phyloP scores from a whole-genome alignment of 139 green algal species.

The Picochlorum sp. region DNA sequence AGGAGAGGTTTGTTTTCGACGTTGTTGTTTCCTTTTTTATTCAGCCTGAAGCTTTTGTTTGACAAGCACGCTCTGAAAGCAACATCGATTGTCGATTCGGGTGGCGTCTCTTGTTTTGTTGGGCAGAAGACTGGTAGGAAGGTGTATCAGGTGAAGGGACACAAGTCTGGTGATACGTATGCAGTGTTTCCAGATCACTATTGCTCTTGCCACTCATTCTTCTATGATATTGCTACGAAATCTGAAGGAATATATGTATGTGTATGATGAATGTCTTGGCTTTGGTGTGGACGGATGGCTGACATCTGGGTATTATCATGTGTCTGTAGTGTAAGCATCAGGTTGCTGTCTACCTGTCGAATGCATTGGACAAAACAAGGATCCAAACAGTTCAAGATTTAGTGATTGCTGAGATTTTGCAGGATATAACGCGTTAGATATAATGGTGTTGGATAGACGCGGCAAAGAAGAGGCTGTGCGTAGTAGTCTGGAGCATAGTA shows the following conservation, averaged over 20 bases:
- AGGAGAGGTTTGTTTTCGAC: too few relatives aligned
- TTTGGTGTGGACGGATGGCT: not conserved
- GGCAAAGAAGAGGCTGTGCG: too few relatives aligned
- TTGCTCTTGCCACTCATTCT: slow-evolving; percentile 79
- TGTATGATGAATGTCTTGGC: not conserved
- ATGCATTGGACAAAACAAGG: slow-evolving; percentile 17
- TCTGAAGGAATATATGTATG: slow-evolving; percentile 42
- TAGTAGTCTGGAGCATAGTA: not conserved
- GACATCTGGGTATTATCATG: not conserved
- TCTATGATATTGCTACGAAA: slow-evolving; percentile 62
- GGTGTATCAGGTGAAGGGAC: slow-evolving; percentile 59
- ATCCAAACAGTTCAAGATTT: slow-evolving; percentile 15
- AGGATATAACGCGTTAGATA: not conserved
- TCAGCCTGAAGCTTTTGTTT: slow-evolving; percentile 58
- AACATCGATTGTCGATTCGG: slow-evolving; percentile 60
- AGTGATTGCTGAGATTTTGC: slow-evolving; percentile 16
- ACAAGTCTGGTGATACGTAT: slow-evolving; percentile 44
- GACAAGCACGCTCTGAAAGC: slow-evolving; percentile 62
- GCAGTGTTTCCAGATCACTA: slow-evolving; percentile 61
- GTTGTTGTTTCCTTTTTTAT: slow-evolving; percentile 6
- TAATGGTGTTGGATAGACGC: too few relatives aligned
- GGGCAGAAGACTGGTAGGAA: slow-evolving; percentile 37
- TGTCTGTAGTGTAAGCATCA: slow-evolving; percentile 82
- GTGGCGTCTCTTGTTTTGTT: slow-evolving; percentile 47
- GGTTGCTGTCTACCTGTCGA: slow-evolving; percentile 58